Evolutionary conservation across 2,329 filamentous ascomycete genomes (phyloP), one percentile per base, ranked within the genome.

Genomic region (Botrytis deweyae): DNA sequence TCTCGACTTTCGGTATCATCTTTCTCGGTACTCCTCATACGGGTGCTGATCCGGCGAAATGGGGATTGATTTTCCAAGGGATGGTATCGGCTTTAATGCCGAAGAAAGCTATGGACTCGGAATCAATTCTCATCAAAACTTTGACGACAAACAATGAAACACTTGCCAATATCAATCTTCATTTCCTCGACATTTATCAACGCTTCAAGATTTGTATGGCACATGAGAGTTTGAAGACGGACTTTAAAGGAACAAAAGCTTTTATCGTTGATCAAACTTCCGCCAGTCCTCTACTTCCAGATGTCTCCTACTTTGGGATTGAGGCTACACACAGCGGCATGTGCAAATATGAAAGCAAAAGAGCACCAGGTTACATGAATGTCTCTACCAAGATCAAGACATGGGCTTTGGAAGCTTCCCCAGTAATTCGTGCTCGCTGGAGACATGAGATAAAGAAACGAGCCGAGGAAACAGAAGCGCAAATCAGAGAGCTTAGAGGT

Each of bases 11-110:
- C 79, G 92, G 90, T 38, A 88, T 94, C 73, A 85, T 94, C 49
- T 95, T 95, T 80, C 85, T 95, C 42, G 92, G 92, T 22, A 95
- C 92, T 22, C 92, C 92, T 10, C 92, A 94, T 80, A 88, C 87
- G 29, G 92, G 92, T 14, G 89, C 91, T 2, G 90, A 90, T 76
- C 83, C 90, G 2, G 92, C 91, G 1, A 87, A 88, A 78, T 93
- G 91, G 91, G 91, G 89, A 0, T 83, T 87, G 18, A 83, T 92
- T 72, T 83, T 94, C 49, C 91, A 94, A 81, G 87, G 86, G 76
- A 91, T 94, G 84, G 89, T 89, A 69, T 87, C 88, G 71, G 87
- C 88, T 0, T 85, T 93, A 25, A 81, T 93, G 18, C 91, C 91
- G 0, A 90, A 86, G 80, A 89, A 87, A 76, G 83, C 93, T 69